Evolutionary conservation across 2,329 filamentous ascomycete species (phyloP).

Genomic region (Alternaria hordeiaustralica): DNA sequence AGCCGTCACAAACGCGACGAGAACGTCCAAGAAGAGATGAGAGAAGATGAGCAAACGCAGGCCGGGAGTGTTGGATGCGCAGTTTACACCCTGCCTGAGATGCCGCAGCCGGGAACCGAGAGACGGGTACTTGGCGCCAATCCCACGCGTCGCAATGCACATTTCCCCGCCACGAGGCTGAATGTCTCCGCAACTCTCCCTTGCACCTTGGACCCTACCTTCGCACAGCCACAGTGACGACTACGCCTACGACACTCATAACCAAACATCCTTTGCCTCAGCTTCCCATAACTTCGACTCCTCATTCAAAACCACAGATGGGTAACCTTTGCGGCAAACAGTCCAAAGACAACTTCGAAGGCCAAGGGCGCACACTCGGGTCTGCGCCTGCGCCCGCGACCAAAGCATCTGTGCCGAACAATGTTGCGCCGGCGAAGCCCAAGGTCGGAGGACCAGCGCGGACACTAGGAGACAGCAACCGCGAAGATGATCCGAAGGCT

Average conservation of each 20-base stretch:
- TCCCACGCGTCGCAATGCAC: constrained; percentile 10
- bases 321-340: constrained; percentile 83
- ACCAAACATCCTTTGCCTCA: background rate
- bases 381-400: constrained; percentile 58
- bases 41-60: background rate
- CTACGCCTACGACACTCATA: background rate
- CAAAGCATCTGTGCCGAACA: constrained; percentile 48
- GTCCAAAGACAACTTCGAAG: constrained; percentile 67
- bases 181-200: constrained; percentile 15
- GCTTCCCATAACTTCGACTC: background rate
- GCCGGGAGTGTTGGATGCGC: background rate
- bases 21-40: background rate
- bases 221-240: constrained; percentile 20
- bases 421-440: constrained; percentile 45
- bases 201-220: constrained; percentile 15
- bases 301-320: constrained; percentile 60
- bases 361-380: constrained; percentile 75
- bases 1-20: background rate
- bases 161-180: constrained; percentile 30
- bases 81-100: background rate
- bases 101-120: constrained; percentile 13
- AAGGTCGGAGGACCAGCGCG: constrained; percentile 58
- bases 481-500: constrained; percentile 66
- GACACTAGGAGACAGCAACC: constrained; percentile 64
- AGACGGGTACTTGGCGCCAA: constrained; percentile 30